These are phyloP conservation scores for Strobilomyces confusus DNA, from an alignment of 768 basidiomycete species.

Conservation along the genomic window DNA sequence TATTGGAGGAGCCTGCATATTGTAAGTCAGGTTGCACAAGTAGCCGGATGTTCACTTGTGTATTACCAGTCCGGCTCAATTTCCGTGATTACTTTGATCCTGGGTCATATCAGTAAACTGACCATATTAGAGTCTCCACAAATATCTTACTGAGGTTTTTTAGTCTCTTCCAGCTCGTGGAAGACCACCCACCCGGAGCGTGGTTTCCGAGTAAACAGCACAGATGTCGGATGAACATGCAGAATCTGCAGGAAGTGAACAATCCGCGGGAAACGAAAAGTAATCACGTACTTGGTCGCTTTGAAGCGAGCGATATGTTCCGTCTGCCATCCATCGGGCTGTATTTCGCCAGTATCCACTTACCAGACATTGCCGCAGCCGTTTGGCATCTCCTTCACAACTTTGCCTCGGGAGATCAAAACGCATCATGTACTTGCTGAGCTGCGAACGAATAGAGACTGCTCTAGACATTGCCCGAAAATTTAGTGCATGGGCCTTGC, in stretches of 20 bases:
- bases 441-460: conserved; percentile 90
- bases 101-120: conserved; percentile 29
- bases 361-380: conserved; percentile 84
- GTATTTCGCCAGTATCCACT: conserved; percentile 94
- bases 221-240: conserved; percentile 90
- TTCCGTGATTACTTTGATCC: conserved; percentile 90
- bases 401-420: conserved; percentile 80
- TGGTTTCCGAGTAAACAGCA: conserved; percentile 90
- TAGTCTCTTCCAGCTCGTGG: conserved; percentile 96
- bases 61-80: conserved; percentile 90
- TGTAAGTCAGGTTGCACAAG: conserved; percentile 2
- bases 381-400: conserved; percentile 83
- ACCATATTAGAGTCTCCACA: too few relatives aligned
- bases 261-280: neutral
- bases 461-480: conserved; percentile 93
- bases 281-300: conserved; percentile 66
- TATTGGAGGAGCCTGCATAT: conserved; percentile 43
- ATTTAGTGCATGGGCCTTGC: conserved; percentile 86
- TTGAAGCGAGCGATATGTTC: conserved; percentile 85
- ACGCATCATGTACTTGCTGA: conserved; percentile 91
- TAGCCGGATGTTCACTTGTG: neutral
- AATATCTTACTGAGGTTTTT: conserved; percentile 75
- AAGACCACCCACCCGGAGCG: conserved; percentile 91
- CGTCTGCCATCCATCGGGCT: conserved; percentile 87
- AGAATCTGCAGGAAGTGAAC: conserved; percentile 50